Evolutionary conservation across 2,329 filamentous ascomycete genomes (phyloP), one percentile per base, ranked within the genome.

Genomic region (Thelonectria blattea): DNA sequence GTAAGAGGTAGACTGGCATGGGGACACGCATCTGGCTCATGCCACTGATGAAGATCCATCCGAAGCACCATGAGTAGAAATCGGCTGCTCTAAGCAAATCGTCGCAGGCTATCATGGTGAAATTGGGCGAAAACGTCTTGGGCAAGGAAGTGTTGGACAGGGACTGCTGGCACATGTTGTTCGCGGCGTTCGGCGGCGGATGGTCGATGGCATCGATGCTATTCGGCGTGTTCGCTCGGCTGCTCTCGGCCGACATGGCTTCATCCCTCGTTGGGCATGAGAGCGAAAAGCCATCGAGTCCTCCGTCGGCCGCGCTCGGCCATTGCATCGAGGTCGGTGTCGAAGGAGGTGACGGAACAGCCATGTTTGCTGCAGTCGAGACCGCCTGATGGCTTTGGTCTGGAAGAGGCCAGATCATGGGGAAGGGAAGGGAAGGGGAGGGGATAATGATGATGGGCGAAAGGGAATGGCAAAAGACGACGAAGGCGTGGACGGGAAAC

Each of bases 51-150:
- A 70, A 70, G 9, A 34, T 62, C 68, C 68, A 70, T 32, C 62
- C 66, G 27, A 70, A 71, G 49, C 68, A 70, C 20, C 53, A 56
- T 10, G 63, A 67, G 59, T 70, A 70, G 47, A 70, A 70, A 27
- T 43, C 49, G 48, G 58, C 53, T 18, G 68, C 68, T 42, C 68
- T 64, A 5, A 57, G 42, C 7, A 70, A 63, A 34, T 70, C 56
- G 51, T 67, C 68, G 37, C 68, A 70, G 22, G 65, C 57, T 18
- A 70, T 56, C 45, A 70, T 61, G 34, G 69, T 59, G 52, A 70
- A 71, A n/a, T 65, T 65, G 11, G 66, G 56, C 5, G 63, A 34
- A 9, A 24, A 43, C 12, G 20, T 34, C 17, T 45, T 39, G 14
- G 50, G 39, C 32, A 49, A 47, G 14, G 37, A 6, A 2, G 12